These are phyloP conservation scores for Purshia tridentata DNA, from an alignment of 306 rosid genomes.

Conservation along the genomic window DNA sequence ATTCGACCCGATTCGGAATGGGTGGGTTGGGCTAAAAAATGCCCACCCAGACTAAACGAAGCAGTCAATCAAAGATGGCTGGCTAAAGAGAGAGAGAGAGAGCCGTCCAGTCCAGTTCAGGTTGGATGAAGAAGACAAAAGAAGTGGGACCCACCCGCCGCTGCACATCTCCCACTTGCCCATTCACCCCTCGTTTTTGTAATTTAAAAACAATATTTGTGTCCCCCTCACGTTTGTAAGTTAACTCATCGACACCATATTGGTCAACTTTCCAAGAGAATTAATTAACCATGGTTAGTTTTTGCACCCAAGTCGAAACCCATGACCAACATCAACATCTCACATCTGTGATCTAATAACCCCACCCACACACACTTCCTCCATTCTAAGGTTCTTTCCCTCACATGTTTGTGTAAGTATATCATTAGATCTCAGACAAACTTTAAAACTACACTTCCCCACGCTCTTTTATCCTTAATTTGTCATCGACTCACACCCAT, in stretches of 20 bases:
- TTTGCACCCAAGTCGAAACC: neutral
- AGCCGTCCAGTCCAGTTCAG: slow-evolving; percentile 38
- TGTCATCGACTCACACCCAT: neutral
- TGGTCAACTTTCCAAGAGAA: slow-evolving; percentile 33
- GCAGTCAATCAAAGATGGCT: slow-evolving; percentile 15
- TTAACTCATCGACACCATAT: slow-evolving; percentile 21
- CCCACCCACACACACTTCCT: slow-evolving; percentile 47
- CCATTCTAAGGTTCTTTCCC: slow-evolving; percentile 16
- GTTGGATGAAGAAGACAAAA: slow-evolving; percentile 46
- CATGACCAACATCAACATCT: slow-evolving; percentile 1
- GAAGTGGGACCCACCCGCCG: slow-evolving; percentile 65
- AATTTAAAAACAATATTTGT: neutral
- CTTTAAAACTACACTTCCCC: slow-evolving; percentile 19
- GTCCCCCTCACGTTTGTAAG: slow-evolving; percentile 7
- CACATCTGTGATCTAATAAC: slow-evolving; percentile 33
- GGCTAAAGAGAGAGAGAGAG: slow-evolving; percentile 2
- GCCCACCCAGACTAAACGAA: neutral
- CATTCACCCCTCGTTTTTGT: slow-evolving; percentile 37
- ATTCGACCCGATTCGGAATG: no score
- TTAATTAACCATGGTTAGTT: slow-evolving; percentile 42
- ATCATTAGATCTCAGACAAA: slow-evolving; percentile 17
- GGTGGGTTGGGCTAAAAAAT: no score
- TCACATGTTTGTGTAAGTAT: slow-evolving; percentile 16
- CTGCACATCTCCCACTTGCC: slow-evolving; percentile 64
- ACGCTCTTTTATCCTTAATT: slow-evolving; percentile 36